phyloP scores from a whole-genome alignment of 306 rosid species.

The Cucumis hystrix region DNA sequence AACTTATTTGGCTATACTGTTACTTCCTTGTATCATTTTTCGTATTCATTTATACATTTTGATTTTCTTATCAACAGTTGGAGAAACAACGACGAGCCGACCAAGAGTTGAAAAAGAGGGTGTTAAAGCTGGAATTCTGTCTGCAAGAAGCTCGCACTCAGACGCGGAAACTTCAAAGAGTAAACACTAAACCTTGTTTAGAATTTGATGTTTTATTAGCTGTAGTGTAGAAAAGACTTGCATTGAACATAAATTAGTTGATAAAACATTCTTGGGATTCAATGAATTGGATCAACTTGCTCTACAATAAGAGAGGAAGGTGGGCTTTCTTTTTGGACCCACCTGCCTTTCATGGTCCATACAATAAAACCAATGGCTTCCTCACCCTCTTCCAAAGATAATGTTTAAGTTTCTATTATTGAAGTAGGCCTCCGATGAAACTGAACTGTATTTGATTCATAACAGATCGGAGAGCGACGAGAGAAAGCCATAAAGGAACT shows the following conservation, averaged over 20 bases:
- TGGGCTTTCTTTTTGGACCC: not conserved
- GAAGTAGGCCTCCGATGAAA: not conserved
- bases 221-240: not conserved
- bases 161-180: conserved; percentile 92
- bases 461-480: conserved; percentile 83
- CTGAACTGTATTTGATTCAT: not conserved
- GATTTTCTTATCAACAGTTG: conserved; percentile 38
- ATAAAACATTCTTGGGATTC: not conserved
- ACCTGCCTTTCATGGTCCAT: not conserved
- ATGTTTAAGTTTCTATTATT: not conserved
- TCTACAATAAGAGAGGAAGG: not conserved
- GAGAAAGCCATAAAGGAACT: conserved; percentile 86
- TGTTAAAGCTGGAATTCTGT: conserved; percentile 84
- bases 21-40: not conserved
- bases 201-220: not conserved
- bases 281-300: not conserved
- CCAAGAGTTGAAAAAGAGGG: conserved; percentile 90
- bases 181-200: conserved; percentile 15
- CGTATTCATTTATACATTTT: not conserved
- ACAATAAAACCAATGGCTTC: not conserved
- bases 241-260: not conserved
- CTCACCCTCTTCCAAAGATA: not conserved
- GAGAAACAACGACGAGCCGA: conserved; percentile 90
- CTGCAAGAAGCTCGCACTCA: conserved; percentile 90
- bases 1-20: too few species aligned